A percentile compares a stretch with the other conserved stretches of the same genome.
Evolutionary conservation across 176 grass and related monocot species (phyloP).

Genomic region (Oryza nivara): DNA sequence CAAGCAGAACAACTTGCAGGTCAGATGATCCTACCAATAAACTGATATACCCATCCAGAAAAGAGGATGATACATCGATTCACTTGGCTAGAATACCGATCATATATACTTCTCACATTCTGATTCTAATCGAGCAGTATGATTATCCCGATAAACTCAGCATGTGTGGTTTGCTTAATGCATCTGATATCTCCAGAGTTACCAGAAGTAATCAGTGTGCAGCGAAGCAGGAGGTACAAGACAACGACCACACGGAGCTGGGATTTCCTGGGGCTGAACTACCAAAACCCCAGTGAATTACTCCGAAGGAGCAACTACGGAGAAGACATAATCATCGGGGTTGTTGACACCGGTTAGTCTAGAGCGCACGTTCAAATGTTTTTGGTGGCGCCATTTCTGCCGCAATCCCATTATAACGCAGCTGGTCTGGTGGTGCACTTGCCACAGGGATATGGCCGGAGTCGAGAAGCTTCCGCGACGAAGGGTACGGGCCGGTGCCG

Average conservation of each 20-base stretch:
- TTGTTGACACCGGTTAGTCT: neutral
- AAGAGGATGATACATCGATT: no score
- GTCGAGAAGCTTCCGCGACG: slow-evolving; percentile 34
- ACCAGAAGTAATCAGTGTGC: slow-evolving; percentile 29
- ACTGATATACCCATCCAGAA: no score
- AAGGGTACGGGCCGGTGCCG: slow-evolving; percentile 18
- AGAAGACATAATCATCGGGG: slow-evolving; percentile 38
- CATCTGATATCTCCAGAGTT: neutral
- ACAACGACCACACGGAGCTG: slow-evolving; percentile 24
- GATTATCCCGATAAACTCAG: no score
- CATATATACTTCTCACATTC: no score
- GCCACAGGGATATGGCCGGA: slow-evolving; percentile 43
- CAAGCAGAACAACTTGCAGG: slow-evolving; percentile 58
- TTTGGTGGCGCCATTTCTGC: neutral
- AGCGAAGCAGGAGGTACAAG: neutral
- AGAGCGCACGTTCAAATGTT: neutral
- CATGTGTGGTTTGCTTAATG: neutral
- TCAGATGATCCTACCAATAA: neutral
- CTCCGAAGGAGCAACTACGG: neutral
- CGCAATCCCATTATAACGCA: neutral
- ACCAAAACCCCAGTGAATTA: slow-evolving; percentile 13
- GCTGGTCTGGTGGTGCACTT: no score
- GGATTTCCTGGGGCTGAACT: slow-evolving; percentile 36
- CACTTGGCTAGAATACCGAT: no score
- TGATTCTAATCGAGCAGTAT: no score